These are phyloP conservation scores for Alternaria consortialis DNA, from an alignment of 2,329 filamentous ascomycete species.

Conservation along the genomic window DNA sequence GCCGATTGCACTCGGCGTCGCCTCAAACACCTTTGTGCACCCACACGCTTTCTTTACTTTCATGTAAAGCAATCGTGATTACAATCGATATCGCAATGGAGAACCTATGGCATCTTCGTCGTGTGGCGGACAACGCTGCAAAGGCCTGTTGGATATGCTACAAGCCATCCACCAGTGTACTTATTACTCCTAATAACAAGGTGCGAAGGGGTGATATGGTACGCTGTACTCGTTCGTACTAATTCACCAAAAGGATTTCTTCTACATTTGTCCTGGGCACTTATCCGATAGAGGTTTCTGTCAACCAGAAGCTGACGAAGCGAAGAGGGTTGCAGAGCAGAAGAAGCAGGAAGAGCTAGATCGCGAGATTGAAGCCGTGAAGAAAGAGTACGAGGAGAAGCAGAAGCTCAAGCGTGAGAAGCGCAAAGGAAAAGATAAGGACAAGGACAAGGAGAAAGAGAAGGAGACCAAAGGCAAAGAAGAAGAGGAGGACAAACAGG, in stretches of 20 bases:
- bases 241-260: constrained; percentile 72
- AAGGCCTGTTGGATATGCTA: constrained; percentile 92
- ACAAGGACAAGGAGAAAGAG: constrained; percentile 71
- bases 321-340: constrained; percentile 64
- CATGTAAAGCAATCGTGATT: not conserved
- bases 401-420: constrained; percentile 67
- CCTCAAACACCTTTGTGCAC: not conserved
- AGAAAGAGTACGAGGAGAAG: constrained; percentile 60
- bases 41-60: not conserved
- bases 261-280: constrained; percentile 87
- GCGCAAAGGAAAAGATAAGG: constrained; percentile 56
- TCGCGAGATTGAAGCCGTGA: constrained; percentile 58
- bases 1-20: not conserved
- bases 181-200: constrained; percentile 90
- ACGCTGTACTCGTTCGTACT: not conserved
- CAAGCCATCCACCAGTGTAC: constrained; percentile 84
- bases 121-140: constrained; percentile 82
- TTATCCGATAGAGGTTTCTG: constrained; percentile 86
- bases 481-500: constrained; percentile 69
- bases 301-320: constrained; percentile 73
- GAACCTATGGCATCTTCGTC: constrained; percentile 86
- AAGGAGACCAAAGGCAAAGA: constrained; percentile 66
- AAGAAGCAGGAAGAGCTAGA: constrained; percentile 62
- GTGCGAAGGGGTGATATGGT: constrained; percentile 57
- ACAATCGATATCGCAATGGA: constrained; percentile 55